These are phyloP conservation scores for Kodamaea fungicola DNA, from an alignment of 1,139 yeast genomes.

Conservation along the genomic window DNA sequence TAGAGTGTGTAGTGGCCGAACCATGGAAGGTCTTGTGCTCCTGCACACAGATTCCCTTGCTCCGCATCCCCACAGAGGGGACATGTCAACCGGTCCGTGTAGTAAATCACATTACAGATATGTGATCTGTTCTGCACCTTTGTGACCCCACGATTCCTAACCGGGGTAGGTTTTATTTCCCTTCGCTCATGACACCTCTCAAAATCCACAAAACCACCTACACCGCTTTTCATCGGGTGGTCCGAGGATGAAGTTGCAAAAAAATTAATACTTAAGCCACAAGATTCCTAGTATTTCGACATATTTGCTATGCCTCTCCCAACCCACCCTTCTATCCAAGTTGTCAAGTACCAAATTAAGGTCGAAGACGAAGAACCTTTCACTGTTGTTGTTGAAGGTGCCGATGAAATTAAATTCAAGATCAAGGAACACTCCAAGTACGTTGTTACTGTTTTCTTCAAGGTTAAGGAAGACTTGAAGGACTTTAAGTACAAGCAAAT, in stretches of 20 bases:
- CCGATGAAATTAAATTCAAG: conserved; percentile 25
- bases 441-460: conserved; percentile 31
- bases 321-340: conserved; percentile 31
- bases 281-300: not conserved
- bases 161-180: too few species aligned
- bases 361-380: conserved; percentile 30
- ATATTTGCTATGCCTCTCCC: conserved; percentile 8
- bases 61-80: too few species aligned
- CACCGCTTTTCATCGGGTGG: not conserved
- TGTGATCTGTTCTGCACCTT: too few species aligned
- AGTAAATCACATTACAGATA: too few species aligned
- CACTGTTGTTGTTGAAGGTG: conserved; percentile 28
- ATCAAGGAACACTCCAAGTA: conserved; percentile 42
- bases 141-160: too few species aligned
- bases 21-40: conserved; percentile 9
- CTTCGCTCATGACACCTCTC: not conserved
- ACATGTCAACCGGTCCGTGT: too few species aligned
- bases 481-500: conserved; percentile 36
- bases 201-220: not conserved
- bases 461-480: conserved; percentile 29
- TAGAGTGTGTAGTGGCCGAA: too few species aligned
- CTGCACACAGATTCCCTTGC: too few species aligned
- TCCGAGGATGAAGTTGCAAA: conserved; percentile 5
- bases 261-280: conserved; percentile 7
- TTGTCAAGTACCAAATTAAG: conserved; percentile 29